A percentile compares a stretch with the other conserved stretches of the same genome.
Evolutionary conservation across 164 flowering plant species (phyloP).

Genomic region (Umbilicus rupestris): DNA sequence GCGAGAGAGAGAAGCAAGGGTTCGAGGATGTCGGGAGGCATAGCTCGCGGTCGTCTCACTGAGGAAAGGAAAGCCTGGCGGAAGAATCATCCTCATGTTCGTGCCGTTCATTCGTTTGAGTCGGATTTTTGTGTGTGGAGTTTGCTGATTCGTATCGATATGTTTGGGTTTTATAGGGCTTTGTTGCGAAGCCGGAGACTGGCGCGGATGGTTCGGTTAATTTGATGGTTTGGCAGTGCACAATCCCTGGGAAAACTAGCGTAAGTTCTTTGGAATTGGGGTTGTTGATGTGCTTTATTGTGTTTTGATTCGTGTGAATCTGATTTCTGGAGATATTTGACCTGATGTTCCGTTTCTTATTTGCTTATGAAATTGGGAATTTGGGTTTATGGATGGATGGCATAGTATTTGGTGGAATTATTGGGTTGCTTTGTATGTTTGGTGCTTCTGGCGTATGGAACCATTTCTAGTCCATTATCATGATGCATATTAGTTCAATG

Average conservation of each 20-base stretch:
- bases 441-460: background rate
- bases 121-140: background rate
- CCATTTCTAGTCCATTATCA: background rate
- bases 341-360: no score
- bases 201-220: conserved; percentile 62
- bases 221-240: conserved; percentile 81
- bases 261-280: conserved; percentile 21
- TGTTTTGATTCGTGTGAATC: background rate
- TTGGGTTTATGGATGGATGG: background rate
- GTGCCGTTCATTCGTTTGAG: conserved; percentile 5
- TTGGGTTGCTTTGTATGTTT: background rate
- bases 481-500: background rate
- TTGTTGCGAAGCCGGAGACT: conserved; percentile 79
- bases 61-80: conserved; percentile 86
- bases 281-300: background rate
- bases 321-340: background rate
- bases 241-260: conserved; percentile 73
- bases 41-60: conserved; percentile 72
- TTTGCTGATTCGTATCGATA: background rate
- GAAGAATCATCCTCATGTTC: conserved; percentile 74
- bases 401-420: background rate
- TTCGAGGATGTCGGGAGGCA: conserved; percentile 54
- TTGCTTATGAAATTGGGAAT: background rate
- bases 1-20: background rate
- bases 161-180: conserved; percentile 38